Conservation (phyloP, 2,329 filamentous ascomycete genomes). For the Meredithiella fracta region DNA sequence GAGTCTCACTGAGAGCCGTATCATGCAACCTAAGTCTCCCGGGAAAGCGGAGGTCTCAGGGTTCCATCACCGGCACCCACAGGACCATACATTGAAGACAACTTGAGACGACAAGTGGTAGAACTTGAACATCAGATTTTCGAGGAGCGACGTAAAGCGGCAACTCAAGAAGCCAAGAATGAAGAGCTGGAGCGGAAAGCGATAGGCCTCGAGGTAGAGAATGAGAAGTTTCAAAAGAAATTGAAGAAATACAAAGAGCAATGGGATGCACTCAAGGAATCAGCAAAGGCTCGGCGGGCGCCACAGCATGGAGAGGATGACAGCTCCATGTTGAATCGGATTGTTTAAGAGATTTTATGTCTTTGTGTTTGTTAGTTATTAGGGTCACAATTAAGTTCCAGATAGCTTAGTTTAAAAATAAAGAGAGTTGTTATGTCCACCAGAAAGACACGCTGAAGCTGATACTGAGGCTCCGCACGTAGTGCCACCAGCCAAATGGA, state of each 20-base stretch:
- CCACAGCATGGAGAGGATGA: conserved; percentile 7
- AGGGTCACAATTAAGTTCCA: too few species aligned
- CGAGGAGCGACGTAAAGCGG: conserved; percentile 41
- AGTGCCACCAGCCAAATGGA: conserved; percentile 96
- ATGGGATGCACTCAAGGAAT: conserved; percentile 45
- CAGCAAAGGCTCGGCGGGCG: conserved; percentile 36
- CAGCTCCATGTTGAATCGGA: conserved; percentile 6
- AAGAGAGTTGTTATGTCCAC: conserved; percentile 43
- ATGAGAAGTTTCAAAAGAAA: conserved; percentile 38
- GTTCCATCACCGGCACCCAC: conserved; percentile 7
- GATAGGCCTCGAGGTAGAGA: conserved; percentile 48
- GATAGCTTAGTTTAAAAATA: too few species aligned
- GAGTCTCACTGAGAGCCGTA: conserved; percentile 69
- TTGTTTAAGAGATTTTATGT: conserved; percentile 14
- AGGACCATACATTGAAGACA: conserved; percentile 19
- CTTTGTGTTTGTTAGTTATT: neutral
- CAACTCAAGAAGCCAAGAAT: conserved; percentile 47
- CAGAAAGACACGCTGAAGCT: conserved; percentile 96
- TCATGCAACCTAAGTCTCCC: conserved; percentile 42
- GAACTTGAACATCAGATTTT: conserved; percentile 54
- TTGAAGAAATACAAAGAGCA: conserved; percentile 42
- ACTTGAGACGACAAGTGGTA: conserved; percentile 32
- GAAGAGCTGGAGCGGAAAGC: conserved; percentile 38
- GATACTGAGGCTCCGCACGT: conserved; percentile 66
- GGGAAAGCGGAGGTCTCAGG: conserved; percentile 12